A percentile compares a stretch with the other conserved stretches of the same genome.
phyloP scores from a whole-genome alignment of 1,284 basidiomycete species.

The Trichosporon sp. region DNA sequence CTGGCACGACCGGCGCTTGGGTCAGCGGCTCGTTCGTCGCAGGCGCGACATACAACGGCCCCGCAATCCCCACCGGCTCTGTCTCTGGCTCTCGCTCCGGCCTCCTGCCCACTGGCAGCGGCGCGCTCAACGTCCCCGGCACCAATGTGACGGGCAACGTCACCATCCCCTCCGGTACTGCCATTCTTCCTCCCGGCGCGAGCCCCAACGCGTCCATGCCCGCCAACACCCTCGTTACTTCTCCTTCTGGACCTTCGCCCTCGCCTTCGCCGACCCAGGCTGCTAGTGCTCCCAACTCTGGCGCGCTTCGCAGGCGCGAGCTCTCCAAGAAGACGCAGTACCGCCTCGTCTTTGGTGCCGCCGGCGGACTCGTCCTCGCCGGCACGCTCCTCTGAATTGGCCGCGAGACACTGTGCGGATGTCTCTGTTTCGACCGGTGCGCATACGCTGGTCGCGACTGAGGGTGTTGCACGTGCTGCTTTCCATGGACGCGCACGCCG shows the following conservation, averaged over 20 bases:
- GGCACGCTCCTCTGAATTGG: not conserved
- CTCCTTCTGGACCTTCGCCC: not conserved
- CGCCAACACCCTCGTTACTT: not conserved
- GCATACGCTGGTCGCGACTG: not conserved
- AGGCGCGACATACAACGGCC: not conserved
- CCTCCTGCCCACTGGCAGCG: conserved; percentile 1
- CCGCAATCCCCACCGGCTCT: not conserved
- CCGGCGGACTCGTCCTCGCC: not conserved
- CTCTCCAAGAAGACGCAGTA: not conserved
- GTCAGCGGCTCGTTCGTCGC: conserved; percentile 9
- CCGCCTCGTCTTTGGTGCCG: not conserved
- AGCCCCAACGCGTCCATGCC: not conserved
- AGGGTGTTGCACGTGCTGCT: not conserved
- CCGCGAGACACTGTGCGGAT: not conserved
- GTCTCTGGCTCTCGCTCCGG: not conserved
- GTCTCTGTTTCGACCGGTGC: not conserved
- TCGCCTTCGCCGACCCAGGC: not conserved
- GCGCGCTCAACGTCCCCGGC: not conserved
- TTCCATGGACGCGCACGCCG: not conserved
- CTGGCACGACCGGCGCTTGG: conserved; percentile 6
- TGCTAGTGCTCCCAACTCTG: not conserved
- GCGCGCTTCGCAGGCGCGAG: not conserved
- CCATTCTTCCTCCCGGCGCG: not conserved
- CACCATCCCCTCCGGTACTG: not conserved
- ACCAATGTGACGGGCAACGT: not conserved